These are phyloP conservation scores for Colletotrichum gigasporum DNA, from an alignment of 2,329 filamentous ascomycete genomes.

Conservation along the genomic window DNA sequence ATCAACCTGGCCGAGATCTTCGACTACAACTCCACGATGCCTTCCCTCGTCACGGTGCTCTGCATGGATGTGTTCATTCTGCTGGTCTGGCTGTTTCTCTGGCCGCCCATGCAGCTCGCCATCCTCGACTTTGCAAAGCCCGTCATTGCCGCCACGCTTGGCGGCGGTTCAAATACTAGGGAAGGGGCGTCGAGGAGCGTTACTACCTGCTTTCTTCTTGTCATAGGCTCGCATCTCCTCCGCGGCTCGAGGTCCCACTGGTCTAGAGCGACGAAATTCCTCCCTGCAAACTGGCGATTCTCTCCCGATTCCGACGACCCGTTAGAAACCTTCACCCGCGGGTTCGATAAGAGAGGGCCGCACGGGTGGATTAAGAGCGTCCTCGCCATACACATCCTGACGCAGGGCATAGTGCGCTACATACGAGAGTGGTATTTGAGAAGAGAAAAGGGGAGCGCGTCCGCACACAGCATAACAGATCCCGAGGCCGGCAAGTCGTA, in stretches of 20 bases:
- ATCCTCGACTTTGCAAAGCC: conserved; percentile 91
- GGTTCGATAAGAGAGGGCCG: conserved; percentile 67
- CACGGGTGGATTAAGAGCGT: conserved; percentile 75
- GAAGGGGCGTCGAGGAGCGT: conserved; percentile 77
- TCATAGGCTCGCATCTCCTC: conserved; percentile 64
- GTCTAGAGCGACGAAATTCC: conserved; percentile 54
- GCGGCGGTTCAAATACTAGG: conserved; percentile 78
- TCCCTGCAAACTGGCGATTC: conserved; percentile 58
- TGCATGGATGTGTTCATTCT: conserved; percentile 87
- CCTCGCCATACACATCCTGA: conserved; percentile 78
- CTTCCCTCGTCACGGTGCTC: conserved; percentile 84
- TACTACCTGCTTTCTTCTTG: conserved; percentile 75
- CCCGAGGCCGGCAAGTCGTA: conserved; percentile 68
- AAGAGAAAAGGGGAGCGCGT: conserved; percentile 64
- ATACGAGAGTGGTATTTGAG: conserved; percentile 75
- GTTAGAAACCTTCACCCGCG: conserved; percentile 52
- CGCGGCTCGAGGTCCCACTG: conserved; percentile 60
- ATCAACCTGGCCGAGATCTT: conserved; percentile 91
- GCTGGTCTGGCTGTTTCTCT: conserved; percentile 86
- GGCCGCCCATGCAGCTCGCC: conserved; percentile 87
- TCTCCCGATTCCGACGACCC: conserved; percentile 56
- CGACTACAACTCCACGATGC: conserved; percentile 85
- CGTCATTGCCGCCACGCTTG: conserved; percentile 90
- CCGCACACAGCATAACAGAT: conserved; percentile 61
- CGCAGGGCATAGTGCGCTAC: conserved; percentile 76